These are phyloP conservation scores for Cryphonectria carpinicola DNA, from an alignment of 2,329 filamentous ascomycete genomes.

Conservation along the genomic window DNA sequence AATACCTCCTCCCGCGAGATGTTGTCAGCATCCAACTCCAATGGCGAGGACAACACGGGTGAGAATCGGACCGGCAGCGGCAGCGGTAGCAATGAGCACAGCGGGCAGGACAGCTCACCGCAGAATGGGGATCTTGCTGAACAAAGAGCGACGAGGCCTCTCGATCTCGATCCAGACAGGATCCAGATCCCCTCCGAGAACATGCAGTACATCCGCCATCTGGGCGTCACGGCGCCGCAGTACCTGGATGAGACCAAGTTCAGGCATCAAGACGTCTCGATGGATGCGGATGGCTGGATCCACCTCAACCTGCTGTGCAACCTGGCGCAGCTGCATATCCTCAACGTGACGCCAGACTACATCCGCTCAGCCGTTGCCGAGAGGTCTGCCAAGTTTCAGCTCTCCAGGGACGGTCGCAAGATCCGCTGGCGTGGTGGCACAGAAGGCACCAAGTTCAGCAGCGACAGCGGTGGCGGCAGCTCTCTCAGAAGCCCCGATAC, in stretches of 20 bases:
- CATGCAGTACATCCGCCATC: conserved; percentile 76
- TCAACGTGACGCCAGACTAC: conserved; percentile 80
- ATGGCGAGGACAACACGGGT: conserved; percentile 49
- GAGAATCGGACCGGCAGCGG: conserved; percentile 40
- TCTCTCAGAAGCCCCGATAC: conserved; percentile 53
- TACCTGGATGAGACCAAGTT: conserved; percentile 48
- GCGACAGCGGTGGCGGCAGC: conserved; percentile 60
- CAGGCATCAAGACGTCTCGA: conserved; percentile 51
- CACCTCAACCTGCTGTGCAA: conserved; percentile 81
- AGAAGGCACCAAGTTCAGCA: conserved; percentile 67
- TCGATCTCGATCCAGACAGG: conserved; percentile 79
- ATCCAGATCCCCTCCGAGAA: conserved; percentile 76
- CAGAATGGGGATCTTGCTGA: conserved; percentile 54
- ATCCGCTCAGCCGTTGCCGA: conserved; percentile 72
- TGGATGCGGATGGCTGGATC: conserved; percentile 76
- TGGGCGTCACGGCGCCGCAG: conserved; percentile 56
- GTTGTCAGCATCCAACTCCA: conserved; percentile 50
- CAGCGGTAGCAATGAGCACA: conserved; percentile 35
- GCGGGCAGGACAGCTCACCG: conserved; percentile 46
- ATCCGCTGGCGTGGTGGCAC: conserved; percentile 77
- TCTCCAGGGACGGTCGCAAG: conserved; percentile 77
- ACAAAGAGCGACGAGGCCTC: conserved; percentile 76
- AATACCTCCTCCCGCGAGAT: conserved; percentile 44
- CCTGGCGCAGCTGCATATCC: conserved; percentile 82
- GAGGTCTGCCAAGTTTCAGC: conserved; percentile 74